Conservation (phyloP, 2,329 filamentous ascomycete species). For the Penicillium occitanis region DNA sequence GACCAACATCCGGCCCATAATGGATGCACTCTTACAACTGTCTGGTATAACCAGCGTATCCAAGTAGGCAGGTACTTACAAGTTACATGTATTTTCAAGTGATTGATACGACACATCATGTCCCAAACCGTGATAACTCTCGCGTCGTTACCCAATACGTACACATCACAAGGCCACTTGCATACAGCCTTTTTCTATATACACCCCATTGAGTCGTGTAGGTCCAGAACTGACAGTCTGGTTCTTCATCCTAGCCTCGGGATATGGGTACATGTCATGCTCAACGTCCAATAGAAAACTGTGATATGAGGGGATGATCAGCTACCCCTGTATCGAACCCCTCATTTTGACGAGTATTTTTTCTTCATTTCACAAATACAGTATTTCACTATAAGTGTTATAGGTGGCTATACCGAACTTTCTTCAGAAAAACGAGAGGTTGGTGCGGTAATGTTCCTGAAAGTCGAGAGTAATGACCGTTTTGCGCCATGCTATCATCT, state of each 20-base stretch:
- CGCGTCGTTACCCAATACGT: not conserved
- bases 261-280: not conserved
- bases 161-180: constrained; percentile 1
- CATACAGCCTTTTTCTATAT: not conserved
- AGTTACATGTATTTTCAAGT: not conserved
- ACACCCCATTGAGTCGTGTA: not conserved
- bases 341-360: not conserved
- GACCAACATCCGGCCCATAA: constrained; percentile 5
- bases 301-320: constrained; percentile 2
- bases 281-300: not conserved
- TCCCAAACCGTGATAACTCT: not conserved
- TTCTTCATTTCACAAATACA: not conserved
- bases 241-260: not conserved
- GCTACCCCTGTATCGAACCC: constrained; percentile 3
- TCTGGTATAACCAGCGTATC: not conserved
- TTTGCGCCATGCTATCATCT: not conserved
- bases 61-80: not conserved
- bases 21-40: not conserved
- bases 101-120: not conserved
- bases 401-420: not conserved
- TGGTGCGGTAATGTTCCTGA: not conserved
- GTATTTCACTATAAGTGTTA: not conserved
- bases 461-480: not conserved
- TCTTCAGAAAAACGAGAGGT: not conserved
- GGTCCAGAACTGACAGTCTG: not conserved